Percentiles rank a stretch among this genome's conserved stretches.
Evolutionary conservation across 2,329 filamentous ascomycete genomes (phyloP).

Genomic region (Sordariomycetes sp.): DNA sequence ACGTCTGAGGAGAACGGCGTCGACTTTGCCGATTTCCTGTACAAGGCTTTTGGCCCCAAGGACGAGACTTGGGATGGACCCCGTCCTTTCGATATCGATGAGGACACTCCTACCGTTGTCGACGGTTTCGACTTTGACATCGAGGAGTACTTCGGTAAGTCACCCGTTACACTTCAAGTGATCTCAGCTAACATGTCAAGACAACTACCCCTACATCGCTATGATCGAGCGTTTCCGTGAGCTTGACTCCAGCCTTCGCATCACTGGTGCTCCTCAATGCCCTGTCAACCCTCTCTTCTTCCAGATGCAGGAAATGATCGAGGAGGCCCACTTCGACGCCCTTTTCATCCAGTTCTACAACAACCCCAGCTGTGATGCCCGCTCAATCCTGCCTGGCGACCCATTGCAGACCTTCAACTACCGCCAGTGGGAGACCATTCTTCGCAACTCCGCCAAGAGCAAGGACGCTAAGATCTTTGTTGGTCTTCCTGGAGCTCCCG

Average conservation of each 20-base stretch:
- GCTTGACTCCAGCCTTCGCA: constrained; percentile 19
- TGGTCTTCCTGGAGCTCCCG: constrained; percentile 26
- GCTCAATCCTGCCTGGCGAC: constrained; percentile 16
- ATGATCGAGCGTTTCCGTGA: constrained; percentile 26
- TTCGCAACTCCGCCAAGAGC: constrained; percentile 23
- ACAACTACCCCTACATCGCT: constrained; percentile 24
- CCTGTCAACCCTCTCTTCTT: constrained; percentile 16
- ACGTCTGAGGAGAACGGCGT: constrained; percentile 17
- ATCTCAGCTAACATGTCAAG: constrained; percentile 10
- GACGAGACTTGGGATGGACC: constrained; percentile 19
- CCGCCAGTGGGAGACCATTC: constrained; percentile 26
- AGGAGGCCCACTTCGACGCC: constrained; percentile 28
- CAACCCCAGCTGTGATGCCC: constrained; percentile 28
- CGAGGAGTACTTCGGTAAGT: constrained; percentile 22
- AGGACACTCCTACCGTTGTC: constrained; percentile 15
- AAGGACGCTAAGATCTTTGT: constrained; percentile 33
- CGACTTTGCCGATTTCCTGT: constrained; percentile 27
- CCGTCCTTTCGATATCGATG: constrained; percentile 26
- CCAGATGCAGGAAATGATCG: constrained; percentile 26
- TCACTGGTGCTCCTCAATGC: constrained; percentile 38
- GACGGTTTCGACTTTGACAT: constrained; percentile 36
- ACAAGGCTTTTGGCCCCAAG: constrained; percentile 27
- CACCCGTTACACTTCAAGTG: constrained; percentile 2
- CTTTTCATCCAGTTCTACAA: constrained; percentile 42
- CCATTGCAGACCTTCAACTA: constrained; percentile 30